Evolutionary conservation across 2,329 filamentous ascomycete genomes (phyloP).

Genomic region (Zasmidium cellare): DNA sequence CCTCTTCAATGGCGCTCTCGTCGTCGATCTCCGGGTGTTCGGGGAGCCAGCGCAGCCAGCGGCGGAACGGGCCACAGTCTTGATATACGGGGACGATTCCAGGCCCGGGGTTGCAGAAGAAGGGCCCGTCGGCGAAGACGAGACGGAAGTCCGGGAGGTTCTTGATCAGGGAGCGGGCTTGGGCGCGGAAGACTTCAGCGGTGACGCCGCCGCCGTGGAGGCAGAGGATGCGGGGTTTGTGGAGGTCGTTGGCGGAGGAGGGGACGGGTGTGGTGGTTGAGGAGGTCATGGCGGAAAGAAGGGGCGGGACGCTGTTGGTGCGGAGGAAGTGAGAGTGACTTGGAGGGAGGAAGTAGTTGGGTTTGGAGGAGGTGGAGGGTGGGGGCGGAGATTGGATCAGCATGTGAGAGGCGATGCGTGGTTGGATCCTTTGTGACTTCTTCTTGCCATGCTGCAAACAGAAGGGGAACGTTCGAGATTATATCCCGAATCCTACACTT

Average conservation of each 20-base stretch:
- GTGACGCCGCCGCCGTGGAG: conserved; percentile 80
- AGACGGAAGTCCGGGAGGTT: conserved; percentile 65
- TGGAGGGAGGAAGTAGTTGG: neutral
- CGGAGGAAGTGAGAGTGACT: neutral
- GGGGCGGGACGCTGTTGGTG: neutral
- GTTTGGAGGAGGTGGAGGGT: neutral
- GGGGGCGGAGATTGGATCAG: neutral
- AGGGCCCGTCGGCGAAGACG: conserved; percentile 71
- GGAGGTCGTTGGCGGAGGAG: conserved; percentile 21
- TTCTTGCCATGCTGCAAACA: too few relatives aligned
- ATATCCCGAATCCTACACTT: neutral
- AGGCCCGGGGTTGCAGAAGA: conserved; percentile 60
- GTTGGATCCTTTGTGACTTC: too few relatives aligned
- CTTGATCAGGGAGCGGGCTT: conserved; percentile 60
- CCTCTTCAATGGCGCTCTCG: conserved; percentile 48
- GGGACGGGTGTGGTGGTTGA: conserved; percentile 4
- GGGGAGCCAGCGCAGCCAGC: conserved; percentile 64
- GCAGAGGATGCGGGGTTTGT: conserved; percentile 68
- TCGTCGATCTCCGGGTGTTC: conserved; percentile 57
- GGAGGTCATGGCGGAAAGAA: neutral
- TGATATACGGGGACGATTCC: conserved; percentile 66
- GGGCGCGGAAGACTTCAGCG: conserved; percentile 65
- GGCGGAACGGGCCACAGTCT: conserved; percentile 64
- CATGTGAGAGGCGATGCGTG: neutral
- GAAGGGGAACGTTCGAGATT: neutral